Conservation (phyloP, 768 basidiomycete species). For the Guyanaporus albipodus region DNA sequence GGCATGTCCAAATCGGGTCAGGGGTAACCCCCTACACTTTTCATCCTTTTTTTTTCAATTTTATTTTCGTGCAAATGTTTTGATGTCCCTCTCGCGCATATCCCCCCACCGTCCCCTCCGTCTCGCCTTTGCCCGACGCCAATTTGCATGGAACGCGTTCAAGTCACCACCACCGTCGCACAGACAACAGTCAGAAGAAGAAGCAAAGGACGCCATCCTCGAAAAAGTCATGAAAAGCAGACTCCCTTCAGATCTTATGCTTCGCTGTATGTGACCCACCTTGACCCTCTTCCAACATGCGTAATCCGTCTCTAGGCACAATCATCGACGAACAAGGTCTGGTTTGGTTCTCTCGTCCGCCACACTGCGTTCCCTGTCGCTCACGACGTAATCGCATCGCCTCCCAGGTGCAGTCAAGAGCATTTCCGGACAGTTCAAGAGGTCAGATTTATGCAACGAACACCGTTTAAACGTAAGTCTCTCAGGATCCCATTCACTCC, state of each 20-base stretch:
- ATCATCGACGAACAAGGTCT: constrained; percentile 80
- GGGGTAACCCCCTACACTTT: constrained; percentile 21
- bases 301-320: constrained; percentile 56
- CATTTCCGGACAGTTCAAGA: constrained; percentile 86
- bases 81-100: constrained; percentile 30
- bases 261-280: constrained; percentile 67
- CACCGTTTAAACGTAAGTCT: constrained; percentile 83
- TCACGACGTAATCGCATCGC: constrained; percentile 29
- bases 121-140: constrained; percentile 4
- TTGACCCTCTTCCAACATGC: constrained; percentile 6
- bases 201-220: constrained; percentile 68
- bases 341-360: constrained; percentile 17
- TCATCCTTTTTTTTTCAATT: constrained; percentile 23
- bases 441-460: constrained; percentile 81
- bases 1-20: constrained; percentile 14
- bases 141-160: constrained; percentile 29
- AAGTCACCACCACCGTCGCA: too few relatives aligned
- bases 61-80: constrained; percentile 37
- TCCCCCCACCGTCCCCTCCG: too few relatives aligned
- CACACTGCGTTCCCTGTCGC: constrained; percentile 9
- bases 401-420: constrained; percentile 79
- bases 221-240: constrained; percentile 86
- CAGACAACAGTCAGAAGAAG: too few relatives aligned
- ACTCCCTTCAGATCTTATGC: constrained; percentile 84
- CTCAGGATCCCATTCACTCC: constrained; percentile 11